phyloP scores from a whole-genome alignment of 2,329 filamentous ascomycete genomes.

The Zymoseptoria brevis region DNA sequence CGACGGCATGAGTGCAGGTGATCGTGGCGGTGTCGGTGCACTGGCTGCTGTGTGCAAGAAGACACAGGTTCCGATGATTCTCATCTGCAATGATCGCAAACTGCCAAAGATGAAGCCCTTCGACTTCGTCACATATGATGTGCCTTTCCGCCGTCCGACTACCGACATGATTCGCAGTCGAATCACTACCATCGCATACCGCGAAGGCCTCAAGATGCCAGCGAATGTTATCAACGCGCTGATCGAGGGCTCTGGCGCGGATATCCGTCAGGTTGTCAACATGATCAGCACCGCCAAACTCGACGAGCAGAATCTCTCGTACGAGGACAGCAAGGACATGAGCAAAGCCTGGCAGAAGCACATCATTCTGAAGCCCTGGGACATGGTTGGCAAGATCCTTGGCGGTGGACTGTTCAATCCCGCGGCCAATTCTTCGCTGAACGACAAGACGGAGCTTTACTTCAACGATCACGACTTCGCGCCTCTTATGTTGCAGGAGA shows the following conservation, averaged over 20 bases:
- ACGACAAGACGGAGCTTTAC: constrained; percentile 97
- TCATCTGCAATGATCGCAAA: constrained; percentile 93
- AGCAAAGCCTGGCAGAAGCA: constrained; percentile 98
- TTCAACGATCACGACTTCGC: constrained; percentile 99
- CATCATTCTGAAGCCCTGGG: constrained; percentile 93
- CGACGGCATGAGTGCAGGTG: constrained; percentile 95
- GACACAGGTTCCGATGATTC: constrained; percentile 85
- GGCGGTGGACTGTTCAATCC: constrained; percentile 77
- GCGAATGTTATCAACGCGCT: constrained; percentile 78
- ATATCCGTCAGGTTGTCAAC: constrained; percentile 97
- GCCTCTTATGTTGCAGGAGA: constrained; percentile 95
- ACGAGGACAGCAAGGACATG: constrained; percentile 83
- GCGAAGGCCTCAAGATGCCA: constrained; percentile 82
- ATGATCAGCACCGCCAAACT: constrained; percentile 94
- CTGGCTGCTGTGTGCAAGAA: constrained; percentile 92
- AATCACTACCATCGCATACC: constrained; percentile 89
- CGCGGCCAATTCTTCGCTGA: constrained; percentile 76
- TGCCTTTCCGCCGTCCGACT: constrained; percentile 82
- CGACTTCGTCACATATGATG: constrained; percentile 72
- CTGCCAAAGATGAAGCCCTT: constrained; percentile 98
- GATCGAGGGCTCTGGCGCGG: constrained; percentile 89
- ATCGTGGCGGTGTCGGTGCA: constrained; percentile 89
- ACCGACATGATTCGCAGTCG: constrained; percentile 84
- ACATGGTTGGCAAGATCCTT: constrained; percentile 90
- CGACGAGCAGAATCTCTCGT: constrained; percentile 71